These are phyloP conservation scores for Triticum aestivum DNA, from an alignment of 176 grass and related monocot species.

Conservation along the genomic window IWGSC_CS_RefSeq_v2.1 NC_057809.1:484112053-484112552, in stretches of 20 bases:
- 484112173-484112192: no score
- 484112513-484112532: slow-evolving; percentile 4
- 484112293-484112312: not conserved
- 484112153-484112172: not conserved
- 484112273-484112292: no score
- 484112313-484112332: not conserved
- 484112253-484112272: no score
- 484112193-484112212: not conserved
- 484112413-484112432: not conserved
- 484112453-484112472: not conserved
- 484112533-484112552: not conserved
- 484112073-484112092: not conserved
- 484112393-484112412: slow-evolving; percentile 56
- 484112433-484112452: not conserved
- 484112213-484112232: slow-evolving; percentile 10
- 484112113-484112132: not conserved
- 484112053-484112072: not conserved
- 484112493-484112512: not conserved
- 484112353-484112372: slow-evolving; percentile 93
- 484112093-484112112: not conserved
- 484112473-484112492: not conserved
- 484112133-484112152: not conserved
- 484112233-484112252: not conserved
- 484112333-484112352: not conserved
- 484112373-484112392: slow-evolving; percentile 93